phyloP scores from a whole-genome alignment of 305 asterid genomes.

The Solanum hybrid region DNA sequence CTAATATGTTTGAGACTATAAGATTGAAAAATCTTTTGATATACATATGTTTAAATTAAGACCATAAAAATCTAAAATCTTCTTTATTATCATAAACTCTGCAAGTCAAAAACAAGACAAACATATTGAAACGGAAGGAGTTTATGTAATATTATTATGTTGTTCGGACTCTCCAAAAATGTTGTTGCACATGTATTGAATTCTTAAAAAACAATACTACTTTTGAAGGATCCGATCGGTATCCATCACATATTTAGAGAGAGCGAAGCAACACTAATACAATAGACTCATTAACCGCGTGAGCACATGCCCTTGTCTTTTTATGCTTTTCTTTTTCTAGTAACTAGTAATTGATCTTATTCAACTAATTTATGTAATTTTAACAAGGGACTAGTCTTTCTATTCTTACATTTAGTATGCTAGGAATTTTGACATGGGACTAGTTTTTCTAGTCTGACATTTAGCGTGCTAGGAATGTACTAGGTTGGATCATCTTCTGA shows the following conservation, averaged over 20 bases:
- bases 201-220: background rate
- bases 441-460: background rate
- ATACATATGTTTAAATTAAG: background rate
- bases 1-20: background rate
- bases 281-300: background rate
- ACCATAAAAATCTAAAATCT: background rate
- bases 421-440: background rate
- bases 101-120: background rate
- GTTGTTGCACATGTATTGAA: background rate
- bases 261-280: background rate
- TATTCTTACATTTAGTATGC: background rate
- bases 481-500: background rate
- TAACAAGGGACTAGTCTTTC: background rate
- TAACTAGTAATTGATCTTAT: background rate
- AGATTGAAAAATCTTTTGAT: background rate
- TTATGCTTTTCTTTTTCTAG: background rate
- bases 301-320: background rate
- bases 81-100: background rate
- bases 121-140: background rate
- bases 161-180: background rate
- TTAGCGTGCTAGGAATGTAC: background rate
- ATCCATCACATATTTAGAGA: background rate
- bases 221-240: background rate
- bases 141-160: background rate
- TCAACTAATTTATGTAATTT: background rate